Percentiles rank a stretch among this genome's conserved stretches.
Conservation (phyloP, 2,329 filamentous ascomycete species). For the Lecanosticta acicola region DNA sequence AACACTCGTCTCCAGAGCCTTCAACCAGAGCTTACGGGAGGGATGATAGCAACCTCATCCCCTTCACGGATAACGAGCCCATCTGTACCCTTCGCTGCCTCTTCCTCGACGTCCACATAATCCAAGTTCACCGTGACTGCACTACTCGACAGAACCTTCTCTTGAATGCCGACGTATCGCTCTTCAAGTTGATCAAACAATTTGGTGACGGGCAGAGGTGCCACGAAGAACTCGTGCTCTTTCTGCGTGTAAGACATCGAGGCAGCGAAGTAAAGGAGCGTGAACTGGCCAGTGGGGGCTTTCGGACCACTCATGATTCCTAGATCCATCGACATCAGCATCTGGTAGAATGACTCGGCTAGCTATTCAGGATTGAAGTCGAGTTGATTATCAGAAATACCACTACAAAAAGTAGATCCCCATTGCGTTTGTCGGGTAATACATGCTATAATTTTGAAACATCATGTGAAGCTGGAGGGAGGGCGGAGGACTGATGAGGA, state of each 20-base stretch:
- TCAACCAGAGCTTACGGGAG: conserved; percentile 80
- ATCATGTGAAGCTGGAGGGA: conserved; percentile 28
- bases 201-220: conserved; percentile 57
- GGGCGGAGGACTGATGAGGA: not conserved
- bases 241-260: conserved; percentile 67
- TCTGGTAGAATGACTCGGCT: not conserved
- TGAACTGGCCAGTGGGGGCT: conserved; percentile 62
- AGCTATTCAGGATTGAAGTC: no score
- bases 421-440: conserved; percentile 39
- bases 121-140: conserved; percentile 74
- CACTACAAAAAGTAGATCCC: conserved; percentile 1
- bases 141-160: conserved; percentile 64
- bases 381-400: not conserved
- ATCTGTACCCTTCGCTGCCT: conserved; percentile 37
- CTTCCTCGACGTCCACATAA: conserved; percentile 65
- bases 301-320: conserved; percentile 39
- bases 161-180: conserved; percentile 62
- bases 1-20: not conserved
- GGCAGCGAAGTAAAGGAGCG: conserved; percentile 74
- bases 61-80: conserved; percentile 58
- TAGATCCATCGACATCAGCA: not conserved
- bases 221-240: conserved; percentile 58
- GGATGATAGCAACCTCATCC: conserved; percentile 83
- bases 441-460: conserved; percentile 39
- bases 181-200: conserved; percentile 65